Evolutionary conservation across 768 basidiomycete genomes (phyloP).

Genomic region (Auricularia cornea): DNA sequence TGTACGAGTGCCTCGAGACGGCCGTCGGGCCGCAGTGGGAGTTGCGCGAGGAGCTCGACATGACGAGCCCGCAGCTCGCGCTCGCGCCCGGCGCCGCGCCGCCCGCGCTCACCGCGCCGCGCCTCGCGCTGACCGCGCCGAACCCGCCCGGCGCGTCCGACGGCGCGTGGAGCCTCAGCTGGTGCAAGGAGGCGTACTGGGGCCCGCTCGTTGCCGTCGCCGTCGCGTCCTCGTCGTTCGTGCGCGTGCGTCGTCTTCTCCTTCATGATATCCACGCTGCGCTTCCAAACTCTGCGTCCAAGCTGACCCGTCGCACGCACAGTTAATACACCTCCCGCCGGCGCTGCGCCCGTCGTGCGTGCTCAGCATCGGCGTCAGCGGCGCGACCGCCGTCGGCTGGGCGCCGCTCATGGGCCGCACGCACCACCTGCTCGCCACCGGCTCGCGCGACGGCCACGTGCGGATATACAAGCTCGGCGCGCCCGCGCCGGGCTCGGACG

Average conservation of each 20-base stretch:
- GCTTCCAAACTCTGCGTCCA: too few species aligned
- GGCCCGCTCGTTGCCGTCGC: constrained; percentile 80
- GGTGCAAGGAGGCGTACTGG: constrained; percentile 97
- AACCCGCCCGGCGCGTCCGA: constrained; percentile 38
- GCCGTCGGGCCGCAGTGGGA: constrained; percentile 39
- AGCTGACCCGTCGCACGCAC: constrained; percentile 4
- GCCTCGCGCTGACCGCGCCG: neutral
- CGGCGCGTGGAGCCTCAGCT: constrained; percentile 88
- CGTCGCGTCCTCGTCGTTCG: constrained; percentile 58
- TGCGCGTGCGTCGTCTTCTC: constrained; percentile 51
- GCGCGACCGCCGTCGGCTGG: constrained; percentile 79
- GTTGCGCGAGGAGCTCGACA: constrained; percentile 66
- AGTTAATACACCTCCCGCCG: constrained; percentile 70
- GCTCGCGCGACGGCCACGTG: constrained; percentile 78
- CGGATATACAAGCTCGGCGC: constrained; percentile 83
- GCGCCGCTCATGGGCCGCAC: constrained; percentile 90
- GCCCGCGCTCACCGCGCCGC: constrained; percentile 1
- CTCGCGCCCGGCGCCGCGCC: constrained; percentile 37
- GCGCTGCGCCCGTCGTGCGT: constrained; percentile 60
- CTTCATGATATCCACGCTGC: neutral
- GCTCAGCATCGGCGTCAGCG: constrained; percentile 49
- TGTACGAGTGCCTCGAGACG: constrained; percentile 80
- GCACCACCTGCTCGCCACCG: constrained; percentile 91
- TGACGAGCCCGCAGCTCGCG: constrained; percentile 41
- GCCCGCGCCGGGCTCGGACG: constrained; percentile 33